phyloP scores from a whole-genome alignment of 2,329 filamentous ascomycete species.

The Fusarium pseudocircinatum region DNA sequence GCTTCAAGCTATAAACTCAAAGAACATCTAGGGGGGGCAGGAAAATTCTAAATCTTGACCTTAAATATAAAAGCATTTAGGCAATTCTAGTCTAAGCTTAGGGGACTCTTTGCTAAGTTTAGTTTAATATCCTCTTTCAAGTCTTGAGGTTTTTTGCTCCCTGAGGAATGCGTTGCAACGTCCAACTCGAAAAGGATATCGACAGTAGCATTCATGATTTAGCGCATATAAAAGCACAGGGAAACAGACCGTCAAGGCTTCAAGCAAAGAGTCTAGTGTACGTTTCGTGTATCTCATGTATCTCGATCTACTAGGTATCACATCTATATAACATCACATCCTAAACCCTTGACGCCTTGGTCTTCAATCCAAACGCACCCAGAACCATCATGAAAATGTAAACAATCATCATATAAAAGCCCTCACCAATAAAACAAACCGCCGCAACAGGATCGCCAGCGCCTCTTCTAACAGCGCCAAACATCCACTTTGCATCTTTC shows the following conservation, averaged over 20 bases:
- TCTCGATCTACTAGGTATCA: background rate
- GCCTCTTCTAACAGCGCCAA: conserved; percentile 25
- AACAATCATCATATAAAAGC: conserved; percentile 20
- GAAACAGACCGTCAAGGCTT: too few relatives aligned
- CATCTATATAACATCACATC: background rate
- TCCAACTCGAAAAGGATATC: fast-evolving
- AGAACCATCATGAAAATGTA: conserved; percentile 11
- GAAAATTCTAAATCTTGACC: background rate
- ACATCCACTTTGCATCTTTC: conserved; percentile 31
- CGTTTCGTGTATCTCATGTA: background rate
- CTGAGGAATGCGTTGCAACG: background rate
- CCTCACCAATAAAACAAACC: conserved; percentile 6
- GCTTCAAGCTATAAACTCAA: background rate
- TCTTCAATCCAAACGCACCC: conserved; percentile 3
- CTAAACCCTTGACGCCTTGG: background rate
- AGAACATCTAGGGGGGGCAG: background rate
- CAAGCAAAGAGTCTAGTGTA: background rate
- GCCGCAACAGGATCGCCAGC: conserved; percentile 28
- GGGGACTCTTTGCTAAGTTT: background rate
- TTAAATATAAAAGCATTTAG: background rate
- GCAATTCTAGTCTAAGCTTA: background rate
- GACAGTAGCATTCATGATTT: too few relatives aligned
- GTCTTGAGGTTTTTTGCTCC: background rate
- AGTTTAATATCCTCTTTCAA: fast-evolving
- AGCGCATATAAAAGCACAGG: background rate